Evolutionary conservation across 2,329 filamentous ascomycete species (phyloP).

Genomic region (Paecilomyces sp.): DNA sequence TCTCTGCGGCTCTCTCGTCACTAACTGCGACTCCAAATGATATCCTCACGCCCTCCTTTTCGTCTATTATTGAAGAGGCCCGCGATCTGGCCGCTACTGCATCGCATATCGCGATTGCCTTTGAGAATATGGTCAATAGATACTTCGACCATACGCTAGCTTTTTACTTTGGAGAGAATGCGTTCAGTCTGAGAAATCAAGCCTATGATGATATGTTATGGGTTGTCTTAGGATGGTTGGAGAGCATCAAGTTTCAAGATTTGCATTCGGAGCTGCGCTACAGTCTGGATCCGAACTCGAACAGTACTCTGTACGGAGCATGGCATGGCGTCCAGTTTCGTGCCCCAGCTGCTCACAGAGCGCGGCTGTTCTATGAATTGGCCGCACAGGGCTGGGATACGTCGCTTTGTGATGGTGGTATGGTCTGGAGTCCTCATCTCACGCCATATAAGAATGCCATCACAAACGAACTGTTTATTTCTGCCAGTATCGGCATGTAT

Average conservation of each 20-base stretch:
- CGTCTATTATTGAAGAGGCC: slow-evolving; percentile 8
- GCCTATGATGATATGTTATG: slow-evolving; percentile 94
- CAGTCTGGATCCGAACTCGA: slow-evolving; percentile 13
- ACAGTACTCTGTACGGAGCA: slow-evolving; percentile 12
- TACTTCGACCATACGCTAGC: slow-evolving; percentile 71
- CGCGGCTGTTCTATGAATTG: slow-evolving; percentile 78
- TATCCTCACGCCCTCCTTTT: slow-evolving; percentile 26
- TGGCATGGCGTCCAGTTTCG: slow-evolving; percentile 77
- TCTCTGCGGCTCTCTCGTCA: slow-evolving; percentile 66
- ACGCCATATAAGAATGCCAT: slow-evolving; percentile 92
- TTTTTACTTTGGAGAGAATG: slow-evolving; percentile 84
- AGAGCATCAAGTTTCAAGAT: slow-evolving; percentile 68
- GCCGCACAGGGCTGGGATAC: slow-evolving; percentile 75
- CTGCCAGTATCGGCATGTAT: slow-evolving; percentile 84
- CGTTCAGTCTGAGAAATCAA: slow-evolving; percentile 64
- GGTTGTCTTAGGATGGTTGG: slow-evolving; percentile 89
- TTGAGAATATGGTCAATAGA: slow-evolving; percentile 72
- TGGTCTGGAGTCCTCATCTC: slow-evolving; percentile 80
- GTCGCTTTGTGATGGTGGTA: slow-evolving; percentile 73
- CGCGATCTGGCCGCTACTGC: slow-evolving; percentile 1
- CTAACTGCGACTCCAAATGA: slow-evolving; percentile 52
- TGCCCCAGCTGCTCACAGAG: slow-evolving; percentile 71
- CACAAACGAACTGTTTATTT: slow-evolving; percentile 84
- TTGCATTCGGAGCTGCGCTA: slow-evolving; percentile 62
- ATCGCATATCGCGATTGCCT: slow-evolving; percentile 34